Percentiles rank a stretch among this genome's conserved stretches.
phyloP scores from a whole-genome alignment of 1,139 yeast species.

The Yamadazyma blattariae region DNA sequence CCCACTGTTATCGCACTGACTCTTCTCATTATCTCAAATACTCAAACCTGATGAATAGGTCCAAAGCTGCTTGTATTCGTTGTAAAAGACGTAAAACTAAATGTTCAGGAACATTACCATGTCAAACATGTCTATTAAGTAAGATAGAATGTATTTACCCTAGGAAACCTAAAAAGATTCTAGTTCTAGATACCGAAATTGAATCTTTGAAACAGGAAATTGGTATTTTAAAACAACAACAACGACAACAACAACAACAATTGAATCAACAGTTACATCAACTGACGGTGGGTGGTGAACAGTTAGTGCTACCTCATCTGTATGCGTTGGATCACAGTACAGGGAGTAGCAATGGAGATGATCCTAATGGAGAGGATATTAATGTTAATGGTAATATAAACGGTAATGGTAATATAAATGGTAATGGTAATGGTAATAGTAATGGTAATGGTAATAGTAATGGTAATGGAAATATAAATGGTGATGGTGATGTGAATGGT shows the following conservation, averaged over 20 bases:
- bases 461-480: conserved; percentile 3
- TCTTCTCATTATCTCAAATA: no score
- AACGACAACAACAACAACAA: no score
- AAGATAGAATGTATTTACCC: conserved; percentile 21
- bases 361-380: no score
- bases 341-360: no score
- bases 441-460: neutral
- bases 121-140: conserved; percentile 17
- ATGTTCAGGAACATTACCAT: conserved; percentile 25
- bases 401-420: no score
- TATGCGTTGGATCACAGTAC: no score
- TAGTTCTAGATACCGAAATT: conserved; percentile 21
- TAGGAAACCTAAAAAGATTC: conserved; percentile 20
- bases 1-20: no score
- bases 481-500: neutral
- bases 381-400: no score
- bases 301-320: no score
- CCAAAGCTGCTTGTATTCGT: conserved; percentile 21
- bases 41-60: conserved; percentile 7
- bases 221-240: conserved; percentile 12
- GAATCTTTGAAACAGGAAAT: conserved; percentile 19
- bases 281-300: no score
- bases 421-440: neutral
- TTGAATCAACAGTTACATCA: no score
- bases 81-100: conserved; percentile 26